phyloP scores from a whole-genome alignment of 108 stramenopile genomes.

The Pseudonitzschia multiseries region DNA sequence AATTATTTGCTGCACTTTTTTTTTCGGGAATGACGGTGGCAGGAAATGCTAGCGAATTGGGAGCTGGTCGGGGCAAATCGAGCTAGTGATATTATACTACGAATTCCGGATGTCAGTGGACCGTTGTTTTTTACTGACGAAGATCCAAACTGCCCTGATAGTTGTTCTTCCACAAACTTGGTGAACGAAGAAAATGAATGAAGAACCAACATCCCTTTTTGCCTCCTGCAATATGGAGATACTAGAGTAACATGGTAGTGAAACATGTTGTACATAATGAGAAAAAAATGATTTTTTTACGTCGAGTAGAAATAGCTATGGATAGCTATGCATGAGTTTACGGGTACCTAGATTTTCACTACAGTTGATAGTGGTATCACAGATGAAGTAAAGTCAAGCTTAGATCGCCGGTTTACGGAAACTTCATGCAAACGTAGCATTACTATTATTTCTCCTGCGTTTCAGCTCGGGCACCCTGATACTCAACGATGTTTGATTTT shows the following conservation, averaged over 20 bases:
- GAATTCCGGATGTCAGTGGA: slow-evolving; percentile 1
- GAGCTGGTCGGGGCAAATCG: not conserved
- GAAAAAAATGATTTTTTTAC: no score
- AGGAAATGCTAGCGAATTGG: not conserved
- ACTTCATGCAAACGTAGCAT: no score
- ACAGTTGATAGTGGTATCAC: no score
- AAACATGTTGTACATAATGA: no score
- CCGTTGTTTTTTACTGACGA: not conserved
- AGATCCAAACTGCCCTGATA: not conserved
- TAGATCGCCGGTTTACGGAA: no score
- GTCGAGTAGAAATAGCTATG: no score
- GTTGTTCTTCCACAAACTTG: not conserved
- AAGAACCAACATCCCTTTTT: not conserved
- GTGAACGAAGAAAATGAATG: not conserved
- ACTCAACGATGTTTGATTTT: no score
- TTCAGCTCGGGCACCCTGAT: no score
- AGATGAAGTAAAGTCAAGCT: no score
- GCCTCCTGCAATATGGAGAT: not conserved
- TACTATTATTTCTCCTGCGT: no score
- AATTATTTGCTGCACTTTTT: not conserved
- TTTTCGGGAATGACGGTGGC: not conserved
- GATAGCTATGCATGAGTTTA: no score
- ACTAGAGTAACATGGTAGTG: not conserved
- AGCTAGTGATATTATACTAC: not conserved
- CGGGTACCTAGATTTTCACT: no score